These are phyloP conservation scores for Penicillium subrubescens DNA, from an alignment of 495 filamentous ascomycete species.

Conservation along the genomic window DNA sequence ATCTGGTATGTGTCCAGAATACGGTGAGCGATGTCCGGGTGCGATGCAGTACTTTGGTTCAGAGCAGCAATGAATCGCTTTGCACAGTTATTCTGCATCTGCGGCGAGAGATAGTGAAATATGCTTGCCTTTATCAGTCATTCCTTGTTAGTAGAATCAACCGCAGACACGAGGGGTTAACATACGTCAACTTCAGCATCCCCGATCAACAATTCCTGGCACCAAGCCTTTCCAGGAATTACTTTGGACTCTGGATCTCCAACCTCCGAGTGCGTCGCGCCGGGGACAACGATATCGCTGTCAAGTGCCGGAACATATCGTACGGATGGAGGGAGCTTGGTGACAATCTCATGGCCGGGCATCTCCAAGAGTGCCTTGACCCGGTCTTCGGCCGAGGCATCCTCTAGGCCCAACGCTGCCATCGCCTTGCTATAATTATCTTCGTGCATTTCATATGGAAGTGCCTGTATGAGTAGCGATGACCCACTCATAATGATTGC, in stretches of 20 bases:
- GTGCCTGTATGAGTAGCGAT: constrained; percentile 31
- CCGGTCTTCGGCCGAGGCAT: constrained; percentile 29
- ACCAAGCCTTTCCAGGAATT: constrained; percentile 34
- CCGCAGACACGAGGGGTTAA: neutral
- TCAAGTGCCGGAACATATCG: constrained; percentile 33
- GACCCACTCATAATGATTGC: constrained; percentile 44
- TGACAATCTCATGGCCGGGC: constrained; percentile 35
- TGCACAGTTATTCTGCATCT: constrained; percentile 32
- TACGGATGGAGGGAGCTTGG: constrained; percentile 30
- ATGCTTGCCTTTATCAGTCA: constrained; percentile 29
- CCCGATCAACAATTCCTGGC: constrained; percentile 45
- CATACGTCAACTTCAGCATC: constrained; percentile 44
- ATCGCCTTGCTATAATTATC: constrained; percentile 39
- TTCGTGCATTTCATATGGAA: constrained; percentile 36
- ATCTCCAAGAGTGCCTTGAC: constrained; percentile 36
- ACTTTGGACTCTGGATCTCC: constrained; percentile 21
- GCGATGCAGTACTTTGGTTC: constrained; percentile 17
- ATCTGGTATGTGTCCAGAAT: constrained; percentile 39
- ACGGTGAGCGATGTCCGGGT: constrained; percentile 21
- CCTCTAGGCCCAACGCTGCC: constrained; percentile 36
- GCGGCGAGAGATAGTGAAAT: constrained; percentile 24
- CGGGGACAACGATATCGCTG: constrained; percentile 35
- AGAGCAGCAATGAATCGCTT: constrained; percentile 33
- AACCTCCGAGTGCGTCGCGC: constrained; percentile 27
- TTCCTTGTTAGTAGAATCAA: neutral